These are phyloP conservation scores for Allium cepa DNA, from an alignment of 106 monocot species.

Conservation along the genomic window DNA sequence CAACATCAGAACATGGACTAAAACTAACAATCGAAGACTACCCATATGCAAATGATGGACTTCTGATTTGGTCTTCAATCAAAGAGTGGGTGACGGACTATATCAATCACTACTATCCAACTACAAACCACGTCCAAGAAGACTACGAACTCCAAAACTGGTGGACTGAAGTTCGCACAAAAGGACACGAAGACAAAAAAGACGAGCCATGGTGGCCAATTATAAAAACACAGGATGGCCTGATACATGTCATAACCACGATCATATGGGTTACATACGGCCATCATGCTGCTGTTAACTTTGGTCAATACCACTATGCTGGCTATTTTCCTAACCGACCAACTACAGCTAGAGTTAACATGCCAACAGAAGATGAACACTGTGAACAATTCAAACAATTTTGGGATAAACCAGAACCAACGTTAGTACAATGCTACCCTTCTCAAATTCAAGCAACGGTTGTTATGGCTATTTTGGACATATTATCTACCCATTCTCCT, in stretches of 20 bases:
- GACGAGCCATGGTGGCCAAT: constrained; percentile 84
- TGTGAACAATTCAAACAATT: constrained; percentile 17
- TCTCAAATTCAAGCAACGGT: constrained; percentile 43
- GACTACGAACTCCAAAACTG: constrained; percentile 66
- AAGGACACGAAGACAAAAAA: constrained; percentile 76
- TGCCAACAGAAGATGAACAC: constrained; percentile 43
- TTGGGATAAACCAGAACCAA: constrained; percentile 27
- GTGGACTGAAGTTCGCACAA: constrained; percentile 53
- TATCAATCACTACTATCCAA: constrained; percentile 36
- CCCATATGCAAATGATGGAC: constrained; percentile 66
- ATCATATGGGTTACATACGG: constrained; percentile 66
- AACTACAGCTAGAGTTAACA: constrained; percentile 25
- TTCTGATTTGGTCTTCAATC: constrained; percentile 69
- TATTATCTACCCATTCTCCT: constrained; percentile 56
- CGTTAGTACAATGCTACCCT: constrained; percentile 31
- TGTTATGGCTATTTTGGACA: constrained; percentile 54
- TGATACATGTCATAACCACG: constrained; percentile 42
- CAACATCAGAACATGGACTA: constrained; percentile 28
- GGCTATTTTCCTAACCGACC: constrained; percentile 66
- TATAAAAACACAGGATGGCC: constrained; percentile 16
- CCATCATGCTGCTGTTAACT: constrained; percentile 87
- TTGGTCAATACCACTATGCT: constrained; percentile 80
- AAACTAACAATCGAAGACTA: constrained; percentile 63
- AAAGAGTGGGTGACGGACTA: constrained; percentile 59
- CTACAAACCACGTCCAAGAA: constrained; percentile 8